Evolutionary conservation across 1,284 basidiomycete genomes (phyloP).

Genomic region (Trametes pubescens): DNA sequence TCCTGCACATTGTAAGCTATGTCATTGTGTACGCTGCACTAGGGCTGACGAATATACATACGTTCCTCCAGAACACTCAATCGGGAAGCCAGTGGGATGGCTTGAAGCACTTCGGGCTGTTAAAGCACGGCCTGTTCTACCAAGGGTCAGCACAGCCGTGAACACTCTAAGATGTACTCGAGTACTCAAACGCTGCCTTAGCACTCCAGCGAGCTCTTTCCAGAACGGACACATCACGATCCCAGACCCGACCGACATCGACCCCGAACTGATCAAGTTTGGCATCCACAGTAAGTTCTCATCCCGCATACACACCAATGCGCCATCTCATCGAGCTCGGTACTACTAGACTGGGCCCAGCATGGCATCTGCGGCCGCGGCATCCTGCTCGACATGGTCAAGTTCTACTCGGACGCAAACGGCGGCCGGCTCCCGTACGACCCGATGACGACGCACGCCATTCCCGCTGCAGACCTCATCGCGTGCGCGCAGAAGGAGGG

Average conservation of each 20-base stretch:
- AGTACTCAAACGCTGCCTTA: background rate
- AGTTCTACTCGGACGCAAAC: conserved; percentile 54
- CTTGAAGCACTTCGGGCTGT: conserved; percentile 65
- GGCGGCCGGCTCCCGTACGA: conserved; percentile 63
- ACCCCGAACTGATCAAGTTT: conserved; percentile 57
- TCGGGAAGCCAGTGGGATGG: conserved; percentile 83
- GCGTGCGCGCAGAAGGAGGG: conserved; percentile 66
- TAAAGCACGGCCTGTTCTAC: conserved; percentile 66
- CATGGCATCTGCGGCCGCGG: conserved; percentile 80
- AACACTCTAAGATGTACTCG: background rate
- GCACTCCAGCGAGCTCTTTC: conserved; percentile 56
- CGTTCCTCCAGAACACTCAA: conserved; percentile 66
- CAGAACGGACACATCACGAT: conserved; percentile 54
- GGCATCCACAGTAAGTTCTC: conserved; percentile 71
- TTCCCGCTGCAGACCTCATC: conserved; percentile 65
- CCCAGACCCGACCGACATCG: conserved; percentile 58
- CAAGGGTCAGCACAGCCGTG: conserved; percentile 46
- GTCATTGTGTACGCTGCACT: too few species aligned
- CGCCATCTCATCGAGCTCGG: too few species aligned
- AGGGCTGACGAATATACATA: background rate
- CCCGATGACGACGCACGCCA: conserved; percentile 67
- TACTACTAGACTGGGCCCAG: conserved; percentile 71
- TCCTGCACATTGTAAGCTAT: conserved; percentile 64
- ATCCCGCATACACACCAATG: background rate
- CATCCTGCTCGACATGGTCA: conserved; percentile 71